Conservation (phyloP, 1,284 basidiomycete species). For the Puccinia triticina region DNA sequence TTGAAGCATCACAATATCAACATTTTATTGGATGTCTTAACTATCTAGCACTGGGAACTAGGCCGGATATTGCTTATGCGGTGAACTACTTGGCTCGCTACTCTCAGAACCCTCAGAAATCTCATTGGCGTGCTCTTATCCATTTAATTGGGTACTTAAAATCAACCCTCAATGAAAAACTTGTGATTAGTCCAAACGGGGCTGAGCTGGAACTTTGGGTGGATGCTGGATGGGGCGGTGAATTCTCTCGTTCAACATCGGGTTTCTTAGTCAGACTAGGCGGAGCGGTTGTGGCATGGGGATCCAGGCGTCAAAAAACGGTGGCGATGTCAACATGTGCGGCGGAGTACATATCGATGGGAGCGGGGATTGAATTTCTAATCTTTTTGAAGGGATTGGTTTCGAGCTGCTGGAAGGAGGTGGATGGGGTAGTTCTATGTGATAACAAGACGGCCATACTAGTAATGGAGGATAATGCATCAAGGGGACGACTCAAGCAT, state of each 20-base stretch:
- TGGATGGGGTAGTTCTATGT: background rate
- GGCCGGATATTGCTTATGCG: slow-evolving; percentile 20
- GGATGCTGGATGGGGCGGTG: slow-evolving; percentile 10
- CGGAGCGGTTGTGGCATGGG: background rate
- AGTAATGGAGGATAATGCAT: background rate
- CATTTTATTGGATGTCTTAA: slow-evolving; percentile 20
- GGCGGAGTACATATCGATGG: slow-evolving; percentile 5
- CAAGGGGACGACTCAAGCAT: background rate
- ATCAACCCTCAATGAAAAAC: background rate
- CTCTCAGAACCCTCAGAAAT: background rate
- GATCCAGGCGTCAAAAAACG: background rate
- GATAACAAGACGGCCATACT: background rate
- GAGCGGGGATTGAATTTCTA: background rate
- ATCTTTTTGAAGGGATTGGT: background rate
- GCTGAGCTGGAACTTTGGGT: background rate
- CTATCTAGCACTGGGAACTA: slow-evolving; percentile 6
- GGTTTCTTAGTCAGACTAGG: background rate
- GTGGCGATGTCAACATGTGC: slow-evolving; percentile 8
- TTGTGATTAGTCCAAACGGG: background rate
- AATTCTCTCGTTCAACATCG: background rate
- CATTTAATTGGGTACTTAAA: background rate
- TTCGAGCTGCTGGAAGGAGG: background rate
- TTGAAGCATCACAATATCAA: background rate
- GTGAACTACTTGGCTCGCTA: slow-evolving; percentile 23
- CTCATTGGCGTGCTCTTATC: background rate